A percentile compares a stretch with the other conserved stretches of the same genome.
Evolutionary conservation across 352 stramenopile genomes (phyloP).

Genomic region (Phytophthora fragariae): DNA sequence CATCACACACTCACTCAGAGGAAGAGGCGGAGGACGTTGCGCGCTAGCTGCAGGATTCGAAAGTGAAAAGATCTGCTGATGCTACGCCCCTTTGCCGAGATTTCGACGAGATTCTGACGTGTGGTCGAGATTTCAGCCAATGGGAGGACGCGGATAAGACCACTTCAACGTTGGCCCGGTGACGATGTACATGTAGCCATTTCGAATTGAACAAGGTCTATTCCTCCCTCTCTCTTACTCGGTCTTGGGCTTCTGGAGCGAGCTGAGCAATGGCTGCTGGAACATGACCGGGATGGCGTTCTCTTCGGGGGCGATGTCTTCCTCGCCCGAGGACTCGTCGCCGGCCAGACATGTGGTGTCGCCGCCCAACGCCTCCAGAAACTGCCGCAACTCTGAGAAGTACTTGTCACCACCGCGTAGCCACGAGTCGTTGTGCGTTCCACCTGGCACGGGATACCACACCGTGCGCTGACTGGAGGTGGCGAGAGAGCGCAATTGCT

Average conservation of each 20-base stretch:
- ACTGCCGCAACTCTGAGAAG: conserved; percentile 72
- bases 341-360: conserved; percentile 28
- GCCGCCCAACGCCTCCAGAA: conserved; percentile 60
- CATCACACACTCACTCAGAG: conserved; percentile 12
- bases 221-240: conserved; percentile 22
- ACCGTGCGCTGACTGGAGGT: conserved; percentile 54
- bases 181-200: no score
- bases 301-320: conserved; percentile 35
- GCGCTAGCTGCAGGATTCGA: conserved; percentile 17
- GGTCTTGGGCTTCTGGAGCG: conserved; percentile 46
- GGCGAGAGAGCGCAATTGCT: conserved; percentile 75
- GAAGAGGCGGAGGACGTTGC: conserved; percentile 6
- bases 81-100: background rate
- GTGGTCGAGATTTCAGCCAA: conserved; percentile 30
- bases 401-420: conserved; percentile 90
- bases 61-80: conserved; percentile 36
- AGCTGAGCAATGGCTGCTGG: conserved; percentile 64
- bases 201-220: background rate
- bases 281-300: conserved; percentile 79
- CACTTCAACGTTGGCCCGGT: conserved; percentile 50
- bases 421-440: conserved; percentile 96
- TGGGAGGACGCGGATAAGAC: conserved; percentile 10
- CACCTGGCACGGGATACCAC: conserved; percentile 86
- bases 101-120: conserved; percentile 34
- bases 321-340: conserved; percentile 18